phyloP scores from a whole-genome alignment of 2,329 filamentous ascomycete species.

The Penicillium sclerotigenum region DNA sequence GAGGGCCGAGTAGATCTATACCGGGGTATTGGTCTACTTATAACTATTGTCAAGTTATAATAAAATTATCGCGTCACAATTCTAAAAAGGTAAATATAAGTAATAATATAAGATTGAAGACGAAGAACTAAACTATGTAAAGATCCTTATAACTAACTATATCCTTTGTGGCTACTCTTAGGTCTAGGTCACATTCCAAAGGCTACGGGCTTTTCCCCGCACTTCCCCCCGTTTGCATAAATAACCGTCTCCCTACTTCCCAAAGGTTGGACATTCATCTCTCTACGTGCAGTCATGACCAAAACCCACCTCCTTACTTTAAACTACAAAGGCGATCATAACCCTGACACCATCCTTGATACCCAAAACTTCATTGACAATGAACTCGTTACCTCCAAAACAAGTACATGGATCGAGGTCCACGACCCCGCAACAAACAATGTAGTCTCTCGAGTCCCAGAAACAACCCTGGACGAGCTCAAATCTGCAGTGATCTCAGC shows the following conservation, averaged over 20 bases:
- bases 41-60: no score
- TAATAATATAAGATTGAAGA: no score
- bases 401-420: not conserved
- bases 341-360: not conserved
- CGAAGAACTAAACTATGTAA: no score
- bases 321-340: not conserved
- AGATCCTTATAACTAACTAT: no score
- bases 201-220: conserved; percentile 2
- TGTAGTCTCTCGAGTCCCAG: conserved; percentile 57
- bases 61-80: no score
- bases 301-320: not conserved
- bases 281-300: not conserved
- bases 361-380: conserved; percentile 2
- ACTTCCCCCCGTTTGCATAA: not conserved
- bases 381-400: not conserved
- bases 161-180: no score
- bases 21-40: no score
- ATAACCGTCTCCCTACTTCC: not conserved
- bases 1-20: no score
- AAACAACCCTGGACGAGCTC: conserved; percentile 58
- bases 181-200: no score
- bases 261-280: not conserved
- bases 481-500: conserved; percentile 57
- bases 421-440: conserved; percentile 3
- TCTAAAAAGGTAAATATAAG: no score